Evolutionary conservation across 306 rosid genomes (phyloP).

Genomic region (Prinsepia uniflora): DNA sequence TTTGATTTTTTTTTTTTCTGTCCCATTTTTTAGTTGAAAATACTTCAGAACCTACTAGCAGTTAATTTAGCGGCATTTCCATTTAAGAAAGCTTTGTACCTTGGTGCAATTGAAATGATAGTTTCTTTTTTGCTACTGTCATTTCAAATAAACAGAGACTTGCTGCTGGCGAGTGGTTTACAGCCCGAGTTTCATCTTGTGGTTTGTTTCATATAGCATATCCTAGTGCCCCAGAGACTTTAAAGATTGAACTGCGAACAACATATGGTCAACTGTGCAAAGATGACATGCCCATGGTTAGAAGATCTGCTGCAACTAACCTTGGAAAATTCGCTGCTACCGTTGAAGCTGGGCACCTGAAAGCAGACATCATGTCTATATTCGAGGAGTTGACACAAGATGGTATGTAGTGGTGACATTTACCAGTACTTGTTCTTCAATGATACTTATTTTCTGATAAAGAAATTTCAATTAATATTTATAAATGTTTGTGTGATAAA

Average conservation of each 20-base stretch:
- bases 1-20: background rate
- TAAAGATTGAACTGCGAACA: slow-evolving; percentile 74
- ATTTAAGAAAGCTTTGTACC: background rate
- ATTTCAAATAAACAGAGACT: slow-evolving; percentile 52
- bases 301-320: slow-evolving; percentile 97
- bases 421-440: no score
- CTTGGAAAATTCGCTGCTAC: slow-evolving; percentile 94
- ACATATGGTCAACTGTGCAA: slow-evolving; percentile 88
- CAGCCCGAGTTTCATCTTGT: slow-evolving; percentile 96
- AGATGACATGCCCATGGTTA: slow-evolving; percentile 99
- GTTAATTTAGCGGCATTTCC: background rate
- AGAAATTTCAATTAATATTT: background rate
- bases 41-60: background rate
- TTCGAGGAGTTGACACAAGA: slow-evolving; percentile 93
- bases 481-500: background rate
- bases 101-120: background rate
- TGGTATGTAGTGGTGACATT: slow-evolving; percentile 50
- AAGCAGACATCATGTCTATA: slow-evolving; percentile 77
- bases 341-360: slow-evolving; percentile 77
- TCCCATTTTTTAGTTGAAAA: background rate
- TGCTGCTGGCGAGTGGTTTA: slow-evolving; percentile 99
- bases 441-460: background rate
- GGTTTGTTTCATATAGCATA: slow-evolving; percentile 94
- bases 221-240: slow-evolving; percentile 76
- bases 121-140: background rate